Base-by-base conservation (phyloP, 148 eudicot genomes). In the Dianthus caryophyllus region DNA sequence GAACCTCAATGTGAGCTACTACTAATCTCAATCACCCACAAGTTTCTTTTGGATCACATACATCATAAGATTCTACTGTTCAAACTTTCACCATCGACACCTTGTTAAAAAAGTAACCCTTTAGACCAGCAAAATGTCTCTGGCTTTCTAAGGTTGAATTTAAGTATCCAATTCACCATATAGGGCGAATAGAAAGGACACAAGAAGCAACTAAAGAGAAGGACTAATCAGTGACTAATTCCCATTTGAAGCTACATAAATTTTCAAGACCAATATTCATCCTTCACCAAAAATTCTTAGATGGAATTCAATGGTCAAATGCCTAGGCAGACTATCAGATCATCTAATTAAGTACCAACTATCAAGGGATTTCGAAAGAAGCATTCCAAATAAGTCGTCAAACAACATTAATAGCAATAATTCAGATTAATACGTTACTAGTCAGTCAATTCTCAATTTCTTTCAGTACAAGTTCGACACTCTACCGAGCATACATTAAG, bases 211-310 rank as follows among this genome's bases (percentile, higher is more conserved):
- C 4, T 6, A 52, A 52, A 52, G 57, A 52, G 14, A 22, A 13
- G 20, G 48, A 1, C 0, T 20, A 29, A 22, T 39, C 48, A 1
- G 0, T 6, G 22, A 39, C 65, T 9, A 10, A 18, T 38, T 18
- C 29, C 9, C 30, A 8, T 38, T 16, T 10, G 12, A 61, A 20
- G 27, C 16, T 59, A n/a, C 22, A 59, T 13, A 43, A 59, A 59
- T 36, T 57, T 59, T 31, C 44, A 61, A 21, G 48, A 61, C 47
- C 27, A 3, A 61, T 39, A 38, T 39, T 61, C 48, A 61, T 61
- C 7, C 65, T 38, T 61, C 65, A 10, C 44, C 8, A 22, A 41
- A 41, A 2, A 61, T 61, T 21, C 48, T 13, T 16, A n/a, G 65
- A 38, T 8, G 18, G 36, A 21, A 20, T 61, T 17, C 39, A 39